phyloP scores from a whole-genome alignment of 805 yeast genomes.

The Cephaloascus albidus region DNA sequence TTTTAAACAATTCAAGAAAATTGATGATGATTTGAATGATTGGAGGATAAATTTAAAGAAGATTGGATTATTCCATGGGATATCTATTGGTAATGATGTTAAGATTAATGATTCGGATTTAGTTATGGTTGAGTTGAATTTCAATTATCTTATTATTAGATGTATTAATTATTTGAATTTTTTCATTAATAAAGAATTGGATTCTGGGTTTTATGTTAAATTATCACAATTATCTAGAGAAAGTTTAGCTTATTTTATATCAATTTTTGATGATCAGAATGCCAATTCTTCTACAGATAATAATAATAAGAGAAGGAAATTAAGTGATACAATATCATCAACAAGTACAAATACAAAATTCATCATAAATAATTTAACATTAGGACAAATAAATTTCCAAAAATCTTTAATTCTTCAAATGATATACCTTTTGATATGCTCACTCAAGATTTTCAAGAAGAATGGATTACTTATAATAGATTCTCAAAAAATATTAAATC shows the following conservation, averaged over 20 bases:
- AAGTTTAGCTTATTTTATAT: conserved; percentile 24
- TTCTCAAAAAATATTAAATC: not conserved
- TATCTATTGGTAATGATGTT: conserved; percentile 13
- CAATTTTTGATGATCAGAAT: conserved; percentile 25
- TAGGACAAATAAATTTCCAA: conserved; percentile 34
- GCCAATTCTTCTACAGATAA: conserved; percentile 4
- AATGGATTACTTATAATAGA: conserved; percentile 9
- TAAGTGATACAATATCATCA: not conserved
- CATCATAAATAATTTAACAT: conserved; percentile 12
- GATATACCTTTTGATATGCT: conserved; percentile 30
- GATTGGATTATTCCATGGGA: conserved; percentile 7
- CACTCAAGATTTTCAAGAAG: conserved; percentile 23
- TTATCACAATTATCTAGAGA: conserved; percentile 28
- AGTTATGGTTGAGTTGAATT: conserved; percentile 30
- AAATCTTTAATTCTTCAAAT: conserved; percentile 31
- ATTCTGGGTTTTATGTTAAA: conserved; percentile 20
- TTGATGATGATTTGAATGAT: conserved; percentile 28
- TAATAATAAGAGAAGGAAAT: conserved; percentile 2
- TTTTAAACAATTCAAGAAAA: conserved; percentile 29
- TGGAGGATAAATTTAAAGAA: conserved; percentile 28
- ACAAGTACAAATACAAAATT: no score
- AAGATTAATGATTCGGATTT: conserved; percentile 21
- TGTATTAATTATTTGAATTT: conserved; percentile 32
- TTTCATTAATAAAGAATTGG: conserved; percentile 31
- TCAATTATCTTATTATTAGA: conserved; percentile 30